Percentiles rank a stretch among this genome's conserved stretches.
phyloP scores from a whole-genome alignment of 805 yeast species.

The Priceomyces melissophilus region DNA sequence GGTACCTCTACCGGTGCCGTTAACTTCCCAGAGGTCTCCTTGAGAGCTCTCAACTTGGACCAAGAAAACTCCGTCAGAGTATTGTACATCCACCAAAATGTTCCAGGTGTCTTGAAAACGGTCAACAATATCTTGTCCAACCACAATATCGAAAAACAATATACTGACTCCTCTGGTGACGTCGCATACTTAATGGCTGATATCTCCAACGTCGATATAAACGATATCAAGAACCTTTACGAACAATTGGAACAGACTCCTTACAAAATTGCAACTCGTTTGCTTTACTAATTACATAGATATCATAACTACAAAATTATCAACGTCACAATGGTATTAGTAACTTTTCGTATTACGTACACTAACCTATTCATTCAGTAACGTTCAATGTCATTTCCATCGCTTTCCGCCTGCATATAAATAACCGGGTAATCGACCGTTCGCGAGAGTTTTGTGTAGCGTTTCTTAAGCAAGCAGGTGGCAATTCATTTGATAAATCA shows the following conservation, averaged over 20 bases:
- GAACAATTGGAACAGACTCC: conserved; percentile 86
- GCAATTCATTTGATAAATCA: too few species aligned
- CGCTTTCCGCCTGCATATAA: too few species aligned
- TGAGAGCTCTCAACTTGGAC: conserved; percentile 83
- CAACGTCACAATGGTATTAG: too few species aligned
- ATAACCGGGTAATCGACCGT: too few species aligned
- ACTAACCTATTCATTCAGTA: too few species aligned
- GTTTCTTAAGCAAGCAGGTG: too few species aligned
- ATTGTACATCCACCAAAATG: conserved; percentile 92
- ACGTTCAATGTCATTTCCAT: too few species aligned
- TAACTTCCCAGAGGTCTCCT: conserved; percentile 96
- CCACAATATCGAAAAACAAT: conserved; percentile 97
- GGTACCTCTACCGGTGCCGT: conserved; percentile 94
- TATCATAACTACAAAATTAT: too few species aligned
- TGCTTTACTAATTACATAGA: conserved; percentile 82
- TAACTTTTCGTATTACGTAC: too few species aligned
- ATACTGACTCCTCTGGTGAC: conserved; percentile 93
- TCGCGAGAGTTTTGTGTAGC: too few species aligned
- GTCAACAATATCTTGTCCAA: conserved; percentile 93
- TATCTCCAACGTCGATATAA: conserved; percentile 76
- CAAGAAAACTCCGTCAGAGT: conserved; percentile 90
- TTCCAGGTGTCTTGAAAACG: conserved; percentile 97
- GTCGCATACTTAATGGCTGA: conserved; percentile 98
- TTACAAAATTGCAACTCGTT: conserved; percentile 85
- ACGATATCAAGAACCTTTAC: conserved; percentile 80